These are phyloP conservation scores for Drechslerella dactyloides DNA, from an alignment of 2,329 filamentous ascomycete species.

Conservation along the genomic window DNA sequence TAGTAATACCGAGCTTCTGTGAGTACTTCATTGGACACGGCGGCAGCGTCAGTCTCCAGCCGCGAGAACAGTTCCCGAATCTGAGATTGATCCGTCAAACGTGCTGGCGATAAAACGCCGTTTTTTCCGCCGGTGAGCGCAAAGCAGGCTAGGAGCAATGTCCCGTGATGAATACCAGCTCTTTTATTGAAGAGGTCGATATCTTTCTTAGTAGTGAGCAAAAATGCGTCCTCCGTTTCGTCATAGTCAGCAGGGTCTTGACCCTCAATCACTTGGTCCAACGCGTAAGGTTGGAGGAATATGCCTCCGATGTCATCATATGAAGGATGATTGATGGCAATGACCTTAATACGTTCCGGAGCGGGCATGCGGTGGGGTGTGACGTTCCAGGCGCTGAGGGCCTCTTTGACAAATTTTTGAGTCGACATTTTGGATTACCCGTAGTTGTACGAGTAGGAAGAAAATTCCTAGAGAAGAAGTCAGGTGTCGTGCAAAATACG, in stretches of 20 bases:
- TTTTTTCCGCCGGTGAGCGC: background rate
- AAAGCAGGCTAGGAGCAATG: background rate
- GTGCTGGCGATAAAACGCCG: background rate
- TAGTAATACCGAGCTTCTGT: background rate
- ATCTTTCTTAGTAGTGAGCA: background rate
- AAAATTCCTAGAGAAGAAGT: too few relatives aligned
- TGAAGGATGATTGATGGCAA: too few relatives aligned
- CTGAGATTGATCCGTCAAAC: background rate
- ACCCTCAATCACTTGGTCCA: too few relatives aligned
- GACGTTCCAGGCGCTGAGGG: too few relatives aligned
- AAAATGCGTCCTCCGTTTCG: background rate
- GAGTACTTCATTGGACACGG: background rate
- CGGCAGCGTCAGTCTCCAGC: background rate
- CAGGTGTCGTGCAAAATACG: too few relatives aligned
- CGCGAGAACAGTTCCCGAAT: background rate
- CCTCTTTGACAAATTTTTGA: too few relatives aligned
- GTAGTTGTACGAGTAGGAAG: too few relatives aligned
- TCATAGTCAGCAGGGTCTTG: background rate
- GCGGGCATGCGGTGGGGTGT: too few relatives aligned
- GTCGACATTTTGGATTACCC: too few relatives aligned
- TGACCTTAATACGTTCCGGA: too few relatives aligned
- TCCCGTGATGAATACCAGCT: background rate
- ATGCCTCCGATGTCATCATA: too few relatives aligned
- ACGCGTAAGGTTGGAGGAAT: too few relatives aligned
- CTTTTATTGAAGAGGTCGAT: background rate